Evolutionary conservation across 1,284 basidiomycete species (phyloP).

Genomic region (Cutaneotrichosporon sp.): DNA sequence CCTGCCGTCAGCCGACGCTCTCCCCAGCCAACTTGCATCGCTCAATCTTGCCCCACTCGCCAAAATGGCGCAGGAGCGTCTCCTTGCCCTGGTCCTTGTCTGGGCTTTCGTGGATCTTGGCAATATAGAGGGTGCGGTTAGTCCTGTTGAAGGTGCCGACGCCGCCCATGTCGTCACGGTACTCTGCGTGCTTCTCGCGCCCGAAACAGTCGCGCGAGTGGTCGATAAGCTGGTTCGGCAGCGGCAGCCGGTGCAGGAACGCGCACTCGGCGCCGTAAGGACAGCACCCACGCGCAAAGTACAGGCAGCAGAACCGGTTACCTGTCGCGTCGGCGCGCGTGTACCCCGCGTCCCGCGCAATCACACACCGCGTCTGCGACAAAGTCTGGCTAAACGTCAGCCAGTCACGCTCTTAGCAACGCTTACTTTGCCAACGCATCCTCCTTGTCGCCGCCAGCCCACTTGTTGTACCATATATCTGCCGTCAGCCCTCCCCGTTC

Average conservation of each 20-base stretch:
- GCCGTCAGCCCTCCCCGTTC: conserved; percentile 19
- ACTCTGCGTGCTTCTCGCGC: conserved; percentile 93
- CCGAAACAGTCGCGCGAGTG: conserved; percentile 95
- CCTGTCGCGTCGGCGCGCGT: conserved; percentile 88
- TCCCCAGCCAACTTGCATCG: conserved; percentile 58
- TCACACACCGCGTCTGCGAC: conserved; percentile 64
- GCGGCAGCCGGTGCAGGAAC: conserved; percentile 81
- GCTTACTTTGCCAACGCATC: conserved; percentile 85
- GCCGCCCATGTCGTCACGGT: conserved; percentile 99
- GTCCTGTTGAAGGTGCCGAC: conserved; percentile 91
- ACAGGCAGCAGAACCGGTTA: conserved; percentile 88
- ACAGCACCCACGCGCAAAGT: conserved; percentile 93
- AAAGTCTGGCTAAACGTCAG: conserved; percentile 69
- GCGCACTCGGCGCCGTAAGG: conserved; percentile 97
- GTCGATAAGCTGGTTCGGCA: conserved; percentile 69
- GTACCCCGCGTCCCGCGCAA: conserved; percentile 83
- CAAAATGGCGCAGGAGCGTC: conserved; percentile 83
- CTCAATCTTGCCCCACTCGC: conserved; percentile 95
- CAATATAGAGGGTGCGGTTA: conserved; percentile 93
- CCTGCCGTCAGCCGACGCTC: conserved; percentile 51
- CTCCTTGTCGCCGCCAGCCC: conserved; percentile 91
- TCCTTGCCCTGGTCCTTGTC: conserved; percentile 83
- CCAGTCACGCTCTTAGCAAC: no score
- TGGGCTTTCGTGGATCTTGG: conserved; percentile 85
- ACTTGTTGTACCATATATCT: conserved; percentile 99